Evolutionary conservation across 2,329 filamentous ascomycete genomes (phyloP), one percentile per base, ranked within the genome.

Genomic region (Aspergillus neoniger): DNA sequence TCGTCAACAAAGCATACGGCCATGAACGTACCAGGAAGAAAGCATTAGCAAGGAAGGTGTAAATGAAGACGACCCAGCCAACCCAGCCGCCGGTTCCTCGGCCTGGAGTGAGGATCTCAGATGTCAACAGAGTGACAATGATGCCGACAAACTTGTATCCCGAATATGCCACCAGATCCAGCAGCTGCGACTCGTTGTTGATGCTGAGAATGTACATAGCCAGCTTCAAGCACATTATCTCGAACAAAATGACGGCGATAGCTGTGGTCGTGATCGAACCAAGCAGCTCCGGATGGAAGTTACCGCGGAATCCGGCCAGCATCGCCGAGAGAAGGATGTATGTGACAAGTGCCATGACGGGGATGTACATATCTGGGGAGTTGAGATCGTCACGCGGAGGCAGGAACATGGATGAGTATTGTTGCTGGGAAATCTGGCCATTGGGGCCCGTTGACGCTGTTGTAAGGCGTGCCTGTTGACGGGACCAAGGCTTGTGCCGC

Each of bases 111-210:
- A 91, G 78, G 15, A 92, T 83, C 76, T 96, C 91, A 15, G 91
- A 88, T 17, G 94, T 80, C 12, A 90, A 84, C 63, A 98, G 87
- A 0, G 93, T 97, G 53, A 91, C 85, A 63, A 99, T 99, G 68
- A 97, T 92, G 32, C 94, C 95, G 28, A 99, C 94, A 72, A 99
- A 99, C 77, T 99, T 99, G 81, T 99, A 99, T 19, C 96, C 96
- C 2, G 91, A 94, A 79, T 99, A 99, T 5, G 96, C 96, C 57
- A 99, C 89, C 54, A 99, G 80, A 71, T 99, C 95, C 60, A 98
- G 86, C 55, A 98, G 85, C 75, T 98, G 95, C 15, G 91, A 95
- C 67, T 96, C 91, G 74, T 95, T 96, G 69, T 88, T 96, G 77
- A 99, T 98, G 79, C 87, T 92, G 54, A 99, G 80, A 57, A 99